Conservation (phyloP, 2,329 filamentous ascomycete genomes). For the Dactylonectria macrodidyma region DNA sequence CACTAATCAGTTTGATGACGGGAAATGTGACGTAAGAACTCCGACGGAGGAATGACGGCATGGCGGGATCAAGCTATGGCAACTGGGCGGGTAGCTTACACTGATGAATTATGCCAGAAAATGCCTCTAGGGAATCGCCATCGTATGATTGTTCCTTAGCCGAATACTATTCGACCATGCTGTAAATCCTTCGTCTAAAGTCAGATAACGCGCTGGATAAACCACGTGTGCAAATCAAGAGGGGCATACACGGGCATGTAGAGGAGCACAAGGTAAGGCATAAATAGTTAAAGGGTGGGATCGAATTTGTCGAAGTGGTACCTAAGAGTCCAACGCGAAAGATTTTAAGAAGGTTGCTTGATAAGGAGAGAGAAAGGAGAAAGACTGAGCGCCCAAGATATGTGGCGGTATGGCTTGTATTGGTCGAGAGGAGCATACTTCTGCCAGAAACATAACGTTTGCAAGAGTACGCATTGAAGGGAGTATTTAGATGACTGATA, state of each 20-base stretch:
- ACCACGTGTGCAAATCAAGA: too few relatives aligned
- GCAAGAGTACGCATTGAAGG: not conserved
- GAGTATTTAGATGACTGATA: not conserved
- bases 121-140: not conserved
- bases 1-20: constrained; percentile 1
- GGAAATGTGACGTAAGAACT: constrained; percentile 6
- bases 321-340: not conserved
- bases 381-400: not conserved
- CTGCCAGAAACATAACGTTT: not conserved
- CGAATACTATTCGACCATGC: not conserved
- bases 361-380: not conserved
- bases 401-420: not conserved
- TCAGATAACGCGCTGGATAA: too few relatives aligned
- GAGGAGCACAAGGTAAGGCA: not conserved
- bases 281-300: not conserved
- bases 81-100: not conserved
- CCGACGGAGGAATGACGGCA: not conserved
- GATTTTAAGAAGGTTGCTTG: not conserved
- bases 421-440: not conserved
- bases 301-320: not conserved
- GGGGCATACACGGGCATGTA: not conserved
- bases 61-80: not conserved
- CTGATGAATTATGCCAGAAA: not conserved
- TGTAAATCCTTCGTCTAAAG: too few relatives aligned
- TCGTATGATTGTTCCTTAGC: not conserved